Evolutionary conservation across 1,284 basidiomycete genomes (phyloP).

Genomic region (Austroboletus niveus): DNA sequence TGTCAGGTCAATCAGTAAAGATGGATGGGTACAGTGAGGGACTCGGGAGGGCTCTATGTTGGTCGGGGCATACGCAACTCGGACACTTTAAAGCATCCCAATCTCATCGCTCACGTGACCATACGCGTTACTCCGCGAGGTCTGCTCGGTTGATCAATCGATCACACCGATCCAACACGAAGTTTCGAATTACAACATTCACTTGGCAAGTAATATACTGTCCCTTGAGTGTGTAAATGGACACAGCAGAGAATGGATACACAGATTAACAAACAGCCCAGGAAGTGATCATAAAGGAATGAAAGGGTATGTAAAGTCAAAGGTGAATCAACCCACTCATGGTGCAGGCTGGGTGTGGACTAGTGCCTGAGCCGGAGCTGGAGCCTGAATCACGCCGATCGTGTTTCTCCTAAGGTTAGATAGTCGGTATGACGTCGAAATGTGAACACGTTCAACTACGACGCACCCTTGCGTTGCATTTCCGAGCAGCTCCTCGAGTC

Average conservation of each 20-base stretch:
- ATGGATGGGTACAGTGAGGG: too few relatives aligned
- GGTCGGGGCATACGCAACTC: constrained; percentile 7
- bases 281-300: background rate
- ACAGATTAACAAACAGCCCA: too few relatives aligned
- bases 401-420: constrained; percentile 17
- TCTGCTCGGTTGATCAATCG: too few relatives aligned
- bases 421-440: background rate
- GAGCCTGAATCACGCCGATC: too few relatives aligned
- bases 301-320: background rate
- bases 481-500: constrained; percentile 41
- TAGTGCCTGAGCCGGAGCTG: too few relatives aligned
- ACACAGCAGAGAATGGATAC: too few relatives aligned
- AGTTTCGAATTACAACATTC: too few relatives aligned
- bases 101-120: constrained; percentile 29
- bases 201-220: too few relatives aligned
- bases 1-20: background rate
- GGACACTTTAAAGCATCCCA: constrained; percentile 1
- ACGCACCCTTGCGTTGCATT: constrained; percentile 30
- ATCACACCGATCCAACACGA: too few relatives aligned
- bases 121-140: background rate
- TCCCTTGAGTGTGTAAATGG: too few relatives aligned
- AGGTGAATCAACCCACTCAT: background rate
- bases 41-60: background rate
- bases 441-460: background rate
- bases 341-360: background rate